Conservation (phyloP, 2,329 filamentous ascomycete species). For the Fusarium foetens region DNA sequence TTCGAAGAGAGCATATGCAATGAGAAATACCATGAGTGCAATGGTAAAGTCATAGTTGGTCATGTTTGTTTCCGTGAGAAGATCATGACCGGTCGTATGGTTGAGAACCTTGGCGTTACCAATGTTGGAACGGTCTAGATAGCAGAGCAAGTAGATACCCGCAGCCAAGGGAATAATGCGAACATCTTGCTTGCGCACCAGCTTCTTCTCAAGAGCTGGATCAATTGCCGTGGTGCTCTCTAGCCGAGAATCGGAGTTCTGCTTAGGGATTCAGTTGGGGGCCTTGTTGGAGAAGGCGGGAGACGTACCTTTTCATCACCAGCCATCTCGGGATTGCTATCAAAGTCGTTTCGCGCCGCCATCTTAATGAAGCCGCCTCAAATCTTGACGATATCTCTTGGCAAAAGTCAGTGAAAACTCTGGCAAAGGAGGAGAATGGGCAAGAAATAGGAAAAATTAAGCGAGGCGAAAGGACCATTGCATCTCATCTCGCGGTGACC, state of each 20-base stretch:
- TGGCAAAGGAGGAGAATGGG: neutral
- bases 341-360: conserved; percentile 11
- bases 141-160: conserved; percentile 54
- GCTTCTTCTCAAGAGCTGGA: conserved; percentile 8
- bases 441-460: neutral
- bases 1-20: conserved; percentile 67
- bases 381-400: too few species aligned
- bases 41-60: conserved; percentile 67
- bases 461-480: conserved; percentile 14
- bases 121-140: conserved; percentile 63
- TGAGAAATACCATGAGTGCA: conserved; percentile 49
- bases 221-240: conserved; percentile 14
- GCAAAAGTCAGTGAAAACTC: neutral
- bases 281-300: neutral
- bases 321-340: conserved; percentile 7
- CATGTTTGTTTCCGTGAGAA: conserved; percentile 58
- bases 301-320: conserved; percentile 23
- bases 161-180: conserved; percentile 40
- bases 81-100: conserved; percentile 47
- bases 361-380: neutral
- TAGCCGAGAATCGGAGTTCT: conserved; percentile 15
- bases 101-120: conserved; percentile 54
- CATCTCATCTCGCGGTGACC: conserved; percentile 11
- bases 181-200: conserved; percentile 33
- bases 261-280: conserved; percentile 6